Base-by-base conservation (phyloP, 73 alveolate species). In the Durusdinium trenchii region DNA sequence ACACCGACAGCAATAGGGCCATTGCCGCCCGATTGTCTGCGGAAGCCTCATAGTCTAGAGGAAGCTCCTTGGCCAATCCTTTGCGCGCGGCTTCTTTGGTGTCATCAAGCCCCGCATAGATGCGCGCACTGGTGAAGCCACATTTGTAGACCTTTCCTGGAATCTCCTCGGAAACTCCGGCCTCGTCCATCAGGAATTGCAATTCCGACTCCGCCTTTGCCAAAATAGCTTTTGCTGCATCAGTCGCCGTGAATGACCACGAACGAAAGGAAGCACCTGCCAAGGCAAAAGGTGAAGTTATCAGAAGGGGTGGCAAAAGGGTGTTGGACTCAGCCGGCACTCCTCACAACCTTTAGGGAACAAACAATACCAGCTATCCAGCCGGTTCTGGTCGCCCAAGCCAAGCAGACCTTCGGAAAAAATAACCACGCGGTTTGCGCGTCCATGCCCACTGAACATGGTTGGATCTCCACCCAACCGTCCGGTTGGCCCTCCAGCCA, bases 61-160 rank as follows among this genome's bases (percentile, higher is more conserved):
- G 48, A n/a, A 60, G 42, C 10, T 36, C 95, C n/a, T 67, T n/a
- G 36, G n/a, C 38, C 47, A 86, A 40, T 36, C 40, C 94, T 35
- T 6, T 52, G 30, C 94, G 76, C 69, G 45, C 82, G 9, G 38
- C 82, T 6, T 43, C 82, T 12, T 54, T 35, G 47, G 78, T 48
- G 43, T 84, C 78, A n/a, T 51, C 94, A 32, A 84, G 38, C 45
- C 78, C 78, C 36, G 78, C 75, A 84, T 35, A 84, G 40, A 84
- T 20, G 50, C 71, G 75, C 94, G 52, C 43, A 20, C 78, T 18
- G 32, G 40, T 48, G 36, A 45, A 83, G 28, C 94, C 94, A n/a
- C 42, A 28, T 14, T 54, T 54, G 48, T 9, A 82, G 4, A 50
- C 69, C 73, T 28, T 2, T 26, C 32, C 57, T 78, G 50, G 94